Percentiles rank a stretch among this genome's conserved stretches.
These are phyloP conservation scores for Candida sojae DNA, from an alignment of 1,139 yeast genomes.

Conservation along the genomic window DNA sequence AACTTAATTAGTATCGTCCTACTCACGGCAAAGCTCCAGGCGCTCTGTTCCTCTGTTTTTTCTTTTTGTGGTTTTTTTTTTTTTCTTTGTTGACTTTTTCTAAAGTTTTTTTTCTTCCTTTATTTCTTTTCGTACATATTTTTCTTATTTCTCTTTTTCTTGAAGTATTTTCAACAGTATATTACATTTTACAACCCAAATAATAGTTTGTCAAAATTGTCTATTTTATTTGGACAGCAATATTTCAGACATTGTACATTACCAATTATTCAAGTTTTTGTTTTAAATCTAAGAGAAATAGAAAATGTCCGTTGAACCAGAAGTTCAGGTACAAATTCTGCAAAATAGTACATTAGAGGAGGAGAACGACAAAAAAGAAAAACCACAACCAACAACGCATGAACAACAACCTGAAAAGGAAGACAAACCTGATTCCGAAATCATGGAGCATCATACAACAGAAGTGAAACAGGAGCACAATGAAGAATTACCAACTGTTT, in stretches of 20 bases:
- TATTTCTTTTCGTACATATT: neutral
- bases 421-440: neutral
- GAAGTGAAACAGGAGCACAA: conserved; percentile 2
- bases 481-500: neutral
- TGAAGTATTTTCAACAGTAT: neutral
- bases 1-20: too few species aligned
- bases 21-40: too few species aligned
- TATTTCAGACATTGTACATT: neutral
- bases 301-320: conserved; percentile 1
- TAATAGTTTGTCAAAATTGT: neutral
- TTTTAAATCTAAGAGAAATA: neutral
- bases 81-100: neutral
- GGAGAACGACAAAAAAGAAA: conserved; percentile 2
- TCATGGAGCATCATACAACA: conserved; percentile 1
- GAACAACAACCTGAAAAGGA: neutral
- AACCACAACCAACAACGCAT: neutral
- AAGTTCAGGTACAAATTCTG: conserved; percentile 1
- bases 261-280: neutral
- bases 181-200: neutral
- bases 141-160: conserved; percentile 2
- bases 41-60: neutral
- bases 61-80: neutral
- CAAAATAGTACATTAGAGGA: conserved; percentile 3
- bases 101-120: neutral
- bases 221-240: neutral